phyloP scores from a whole-genome alignment of 2,329 filamentous ascomycete genomes.

The Septoria petroselini region DNA sequence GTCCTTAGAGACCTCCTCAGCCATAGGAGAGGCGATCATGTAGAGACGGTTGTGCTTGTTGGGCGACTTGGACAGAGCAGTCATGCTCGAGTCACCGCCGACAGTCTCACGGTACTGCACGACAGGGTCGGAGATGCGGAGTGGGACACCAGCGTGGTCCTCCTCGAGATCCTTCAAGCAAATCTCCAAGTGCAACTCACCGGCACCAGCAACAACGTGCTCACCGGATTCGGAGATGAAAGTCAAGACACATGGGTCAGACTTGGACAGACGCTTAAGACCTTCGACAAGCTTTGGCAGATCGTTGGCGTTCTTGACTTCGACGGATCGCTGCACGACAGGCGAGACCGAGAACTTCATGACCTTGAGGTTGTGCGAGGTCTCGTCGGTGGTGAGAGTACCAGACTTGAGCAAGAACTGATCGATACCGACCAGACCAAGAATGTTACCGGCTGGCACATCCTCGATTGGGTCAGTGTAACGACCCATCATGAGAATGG shows the following conservation, averaged over 20 bases:
- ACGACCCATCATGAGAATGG: conserved; percentile 99
- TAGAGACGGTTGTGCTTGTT: conserved; percentile 99
- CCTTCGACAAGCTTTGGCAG: conserved; percentile 99
- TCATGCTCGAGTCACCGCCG: conserved; percentile 78
- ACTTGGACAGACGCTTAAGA: conserved; percentile 99
- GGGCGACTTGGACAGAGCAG: conserved; percentile 97
- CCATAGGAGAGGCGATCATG: conserved; percentile 84
- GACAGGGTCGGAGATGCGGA: conserved; percentile 96
- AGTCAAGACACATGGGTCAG: conserved; percentile 95
- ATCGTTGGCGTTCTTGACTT: conserved; percentile 99
- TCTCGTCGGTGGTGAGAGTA: conserved; percentile 95
- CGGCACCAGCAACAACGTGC: conserved; percentile 97
- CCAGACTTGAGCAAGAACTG: conserved; percentile 99
- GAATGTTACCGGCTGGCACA: conserved; percentile 99
- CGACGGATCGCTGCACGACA: conserved; percentile 96
- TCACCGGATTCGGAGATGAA: conserved; percentile 88
- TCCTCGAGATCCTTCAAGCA: conserved; percentile 99
- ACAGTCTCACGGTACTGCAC: conserved; percentile 99
- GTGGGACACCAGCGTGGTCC: conserved; percentile 97
- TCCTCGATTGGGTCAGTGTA: conserved; percentile 98
- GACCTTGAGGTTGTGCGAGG: conserved; percentile 99
- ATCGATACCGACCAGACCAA: conserved; percentile 98
- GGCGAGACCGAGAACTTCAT: conserved; percentile 99
- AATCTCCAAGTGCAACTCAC: conserved; percentile 99
- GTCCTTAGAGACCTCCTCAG: conserved; percentile 83